phyloP scores from a whole-genome alignment of 192 early-diverging fungal genomes.

The Podila minutissima region DNA sequence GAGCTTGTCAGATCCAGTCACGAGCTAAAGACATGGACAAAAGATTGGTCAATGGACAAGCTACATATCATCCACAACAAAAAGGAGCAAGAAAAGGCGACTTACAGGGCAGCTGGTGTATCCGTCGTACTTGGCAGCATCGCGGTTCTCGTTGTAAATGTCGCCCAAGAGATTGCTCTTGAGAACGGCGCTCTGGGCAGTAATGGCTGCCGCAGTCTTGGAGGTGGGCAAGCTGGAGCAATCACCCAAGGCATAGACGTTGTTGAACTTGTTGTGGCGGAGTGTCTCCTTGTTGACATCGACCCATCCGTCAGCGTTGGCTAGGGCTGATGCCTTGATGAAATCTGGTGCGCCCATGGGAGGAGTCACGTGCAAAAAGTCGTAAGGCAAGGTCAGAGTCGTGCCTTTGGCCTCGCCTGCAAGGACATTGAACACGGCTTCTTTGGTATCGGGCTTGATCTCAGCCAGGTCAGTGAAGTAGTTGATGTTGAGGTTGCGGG shows the following conservation, averaged over 20 bases:
- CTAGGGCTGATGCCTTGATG: slow-evolving; percentile 73
- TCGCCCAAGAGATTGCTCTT: slow-evolving; percentile 79
- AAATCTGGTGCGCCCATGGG: slow-evolving; percentile 85
- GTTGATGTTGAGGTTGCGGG: slow-evolving; percentile 77
- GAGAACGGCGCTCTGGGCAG: slow-evolving; percentile 79
- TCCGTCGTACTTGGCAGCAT: slow-evolving; percentile 75
- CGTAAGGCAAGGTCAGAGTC: slow-evolving; percentile 70
- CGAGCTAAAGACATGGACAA: slow-evolving; percentile 9
- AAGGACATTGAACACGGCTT: slow-evolving; percentile 76
- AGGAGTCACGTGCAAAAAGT: slow-evolving; percentile 88
- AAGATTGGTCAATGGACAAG: background rate
- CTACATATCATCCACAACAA: background rate
- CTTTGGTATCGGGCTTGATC: slow-evolving; percentile 67
- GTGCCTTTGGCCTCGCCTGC: slow-evolving; percentile 68
- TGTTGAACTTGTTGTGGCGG: slow-evolving; percentile 81
- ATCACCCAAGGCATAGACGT: slow-evolving; percentile 86
- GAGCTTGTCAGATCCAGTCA: slow-evolving; percentile 82
- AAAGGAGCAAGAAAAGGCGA: background rate
- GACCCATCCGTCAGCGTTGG: slow-evolving; percentile 84
- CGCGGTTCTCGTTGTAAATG: slow-evolving; percentile 39
- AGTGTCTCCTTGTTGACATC: slow-evolving; percentile 83
- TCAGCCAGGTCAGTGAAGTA: slow-evolving; percentile 76
- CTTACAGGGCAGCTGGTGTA: slow-evolving; percentile 86
- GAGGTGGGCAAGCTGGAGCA: slow-evolving; percentile 87
- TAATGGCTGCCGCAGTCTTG: slow-evolving; percentile 92